Evolutionary conservation across 1,284 basidiomycete genomes (phyloP), one percentile per base, ranked within the genome.

Genomic region (Ustilago cynodontis): DNA sequence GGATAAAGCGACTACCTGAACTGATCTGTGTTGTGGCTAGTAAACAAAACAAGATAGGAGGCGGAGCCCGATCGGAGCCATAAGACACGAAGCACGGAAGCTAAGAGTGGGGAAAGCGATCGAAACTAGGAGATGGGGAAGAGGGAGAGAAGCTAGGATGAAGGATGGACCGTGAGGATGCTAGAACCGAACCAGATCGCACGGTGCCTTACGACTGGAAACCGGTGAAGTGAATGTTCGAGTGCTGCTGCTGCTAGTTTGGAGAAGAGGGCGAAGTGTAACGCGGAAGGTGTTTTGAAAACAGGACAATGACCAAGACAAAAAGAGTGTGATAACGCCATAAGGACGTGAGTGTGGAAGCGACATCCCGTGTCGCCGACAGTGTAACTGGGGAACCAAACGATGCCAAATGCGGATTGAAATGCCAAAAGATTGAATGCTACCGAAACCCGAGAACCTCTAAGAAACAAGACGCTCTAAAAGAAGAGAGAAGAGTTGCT

Each of bases 301-400:
- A 52, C 26, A 43, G 61, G 47, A 59, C 56, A 52, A 70, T 64
- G 61, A 70, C 61, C 60, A 70, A 59, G 57, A 43, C 41, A 61
- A 53, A 58, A 51, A 47, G 60, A 51, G 52, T 55, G 56, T 53
- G 60, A 29, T 22, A 16, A n/a, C 31, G 37, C 24, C 35, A 39
- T 41, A 43, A 60, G 22, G 49, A 26, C 45, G 49, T n/a, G 31
- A 33, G 31, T 6, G 31, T 18, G 54, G 10, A 24, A 33, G 39
- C 66, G 68, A 70, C 68, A 70, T 35, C 62, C 68, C 39, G 68
- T 70, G 62, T 57, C 68, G 68, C 47, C 68, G 58, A 60, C 53
- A 47, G 31, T 35, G 33, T 50, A n/a, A 49, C 31, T 31, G 50
- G 20, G 45, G 11, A 49, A 69, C 47, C 50, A 33, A n/a, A 50